Percentiles rank a stretch among this genome's conserved stretches.
These are phyloP conservation scores for Kwoniella dejecticola DNA, from an alignment of 768 basidiomycete species.

Conservation along the genomic window DNA sequence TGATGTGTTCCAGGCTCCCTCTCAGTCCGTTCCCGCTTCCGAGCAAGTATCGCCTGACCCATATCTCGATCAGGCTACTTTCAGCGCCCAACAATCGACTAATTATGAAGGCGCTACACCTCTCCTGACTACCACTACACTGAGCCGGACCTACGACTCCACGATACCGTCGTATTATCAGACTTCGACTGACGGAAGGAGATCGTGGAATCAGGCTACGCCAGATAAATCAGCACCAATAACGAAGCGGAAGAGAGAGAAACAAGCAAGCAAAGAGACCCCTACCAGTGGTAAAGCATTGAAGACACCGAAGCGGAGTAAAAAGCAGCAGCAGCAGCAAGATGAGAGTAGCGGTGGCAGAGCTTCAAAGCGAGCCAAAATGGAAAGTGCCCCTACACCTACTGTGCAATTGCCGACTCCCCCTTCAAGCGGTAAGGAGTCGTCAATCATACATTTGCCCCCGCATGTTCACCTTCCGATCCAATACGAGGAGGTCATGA, in stretches of 20 bases:
- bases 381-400: constrained; percentile 12
- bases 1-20: constrained; percentile 23
- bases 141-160: constrained; percentile 37
- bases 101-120: constrained; percentile 22
- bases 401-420: constrained; percentile 44
- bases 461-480: constrained; percentile 11
- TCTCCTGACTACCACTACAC: constrained; percentile 27
- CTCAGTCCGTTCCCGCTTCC: not conserved
- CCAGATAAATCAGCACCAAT: constrained; percentile 21
- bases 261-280: constrained; percentile 15
- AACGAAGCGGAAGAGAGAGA: constrained; percentile 37
- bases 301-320: constrained; percentile 37
- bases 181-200: constrained; percentile 22
- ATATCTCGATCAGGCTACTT: constrained; percentile 11
- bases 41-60: constrained; percentile 19
- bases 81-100: constrained; percentile 2
- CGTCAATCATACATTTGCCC: constrained; percentile 20
- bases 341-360: constrained; percentile 14
- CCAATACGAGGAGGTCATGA: constrained; percentile 12
- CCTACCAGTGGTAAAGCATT: constrained; percentile 20
- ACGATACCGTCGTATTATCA: constrained; percentile 48
- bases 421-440: constrained; percentile 39
- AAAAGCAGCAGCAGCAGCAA: constrained; percentile 19
- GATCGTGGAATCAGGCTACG: constrained; percentile 24
- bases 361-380: constrained; percentile 22